Evolutionary conservation across 441 rosid genomes (phyloP).

Genomic region (Hura crepitans): DNA sequence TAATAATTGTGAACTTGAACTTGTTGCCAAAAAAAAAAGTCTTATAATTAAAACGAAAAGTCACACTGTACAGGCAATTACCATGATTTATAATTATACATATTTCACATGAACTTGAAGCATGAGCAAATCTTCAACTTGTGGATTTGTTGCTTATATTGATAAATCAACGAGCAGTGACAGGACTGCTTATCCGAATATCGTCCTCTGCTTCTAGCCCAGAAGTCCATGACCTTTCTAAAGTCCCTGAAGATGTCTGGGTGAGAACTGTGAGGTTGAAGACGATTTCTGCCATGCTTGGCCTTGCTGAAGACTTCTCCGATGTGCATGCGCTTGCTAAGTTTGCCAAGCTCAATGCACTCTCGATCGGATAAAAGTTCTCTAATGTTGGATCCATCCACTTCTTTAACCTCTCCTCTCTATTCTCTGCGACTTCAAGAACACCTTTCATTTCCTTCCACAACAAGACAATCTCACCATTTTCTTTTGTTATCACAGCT

Average conservation of each 20-base stretch:
- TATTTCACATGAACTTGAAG: not conserved
- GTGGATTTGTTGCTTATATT: not conserved
- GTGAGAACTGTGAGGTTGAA: constrained; percentile 49
- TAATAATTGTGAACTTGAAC: not conserved
- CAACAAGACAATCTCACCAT: constrained; percentile 39
- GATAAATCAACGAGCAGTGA: constrained; percentile 40
- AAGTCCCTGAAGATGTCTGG: constrained; percentile 34
- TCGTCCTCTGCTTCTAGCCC: constrained; percentile 39
- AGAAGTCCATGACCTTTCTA: constrained; percentile 38
- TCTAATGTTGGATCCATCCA: constrained; percentile 63
- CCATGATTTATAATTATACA: not conserved
- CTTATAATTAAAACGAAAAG: not conserved
- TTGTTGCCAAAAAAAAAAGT: constrained; percentile 1
- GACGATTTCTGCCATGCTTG: constrained; percentile 60
- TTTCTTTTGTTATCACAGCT: constrained; percentile 41
- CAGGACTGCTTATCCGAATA: constrained; percentile 32
- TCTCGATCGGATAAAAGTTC: constrained; percentile 42
- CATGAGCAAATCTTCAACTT: not conserved
- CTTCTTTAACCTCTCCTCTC: constrained; percentile 38
- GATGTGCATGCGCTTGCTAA: constrained; percentile 49
- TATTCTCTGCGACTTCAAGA: constrained; percentile 37
- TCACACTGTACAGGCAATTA: not conserved
- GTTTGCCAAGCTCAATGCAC: constrained; percentile 45
- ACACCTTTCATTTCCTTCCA: constrained; percentile 42
- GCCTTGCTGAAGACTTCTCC: constrained; percentile 46